Evolutionary conservation across 352 stramenopile species (phyloP).

Genomic region (Phytophthora citrophthora): DNA sequence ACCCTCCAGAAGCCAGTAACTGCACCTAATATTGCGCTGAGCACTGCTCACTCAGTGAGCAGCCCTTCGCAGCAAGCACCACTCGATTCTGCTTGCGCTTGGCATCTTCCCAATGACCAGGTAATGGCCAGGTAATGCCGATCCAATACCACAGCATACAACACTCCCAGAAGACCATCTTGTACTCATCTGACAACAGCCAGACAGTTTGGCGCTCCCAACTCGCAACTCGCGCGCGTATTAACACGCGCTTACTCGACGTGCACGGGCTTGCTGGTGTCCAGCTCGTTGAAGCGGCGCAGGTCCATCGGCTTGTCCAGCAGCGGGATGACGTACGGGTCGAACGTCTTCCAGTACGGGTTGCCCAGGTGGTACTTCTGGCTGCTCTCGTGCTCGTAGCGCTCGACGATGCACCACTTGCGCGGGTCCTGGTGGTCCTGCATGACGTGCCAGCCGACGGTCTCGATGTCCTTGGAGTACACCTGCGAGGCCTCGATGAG

Average conservation of each 20-base stretch:
- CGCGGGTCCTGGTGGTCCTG: slow-evolving; percentile 38
- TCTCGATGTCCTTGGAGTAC: slow-evolving; percentile 43
- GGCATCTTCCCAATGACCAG: too few species aligned
- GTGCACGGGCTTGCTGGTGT: slow-evolving; percentile 36
- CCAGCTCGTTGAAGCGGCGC: slow-evolving; percentile 43
- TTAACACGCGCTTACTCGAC: slow-evolving; percentile 13
- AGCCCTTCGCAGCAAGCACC: too few species aligned
- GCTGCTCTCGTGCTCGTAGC: slow-evolving; percentile 40
- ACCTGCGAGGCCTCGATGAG: slow-evolving; percentile 43
- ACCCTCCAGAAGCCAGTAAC: too few species aligned
- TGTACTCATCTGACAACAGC: background rate
- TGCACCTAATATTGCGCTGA: too few species aligned
- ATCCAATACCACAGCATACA: background rate
- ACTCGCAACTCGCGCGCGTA: background rate
- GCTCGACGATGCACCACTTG: slow-evolving; percentile 50
- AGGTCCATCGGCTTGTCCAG: slow-evolving; percentile 38
- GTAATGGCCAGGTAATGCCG: background rate
- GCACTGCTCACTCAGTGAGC: too few species aligned
- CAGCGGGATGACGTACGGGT: slow-evolving; percentile 34
- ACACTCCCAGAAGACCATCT: background rate
- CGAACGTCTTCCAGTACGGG: slow-evolving; percentile 40
- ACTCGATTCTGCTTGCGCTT: background rate
- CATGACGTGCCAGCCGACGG: slow-evolving; percentile 39
- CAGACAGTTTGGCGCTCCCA: background rate
- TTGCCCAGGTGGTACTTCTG: slow-evolving; percentile 40